These are phyloP conservation scores for Phlebopus sp. DNA, from an alignment of 1,284 basidiomycete species.

Conservation along the genomic window DNA sequence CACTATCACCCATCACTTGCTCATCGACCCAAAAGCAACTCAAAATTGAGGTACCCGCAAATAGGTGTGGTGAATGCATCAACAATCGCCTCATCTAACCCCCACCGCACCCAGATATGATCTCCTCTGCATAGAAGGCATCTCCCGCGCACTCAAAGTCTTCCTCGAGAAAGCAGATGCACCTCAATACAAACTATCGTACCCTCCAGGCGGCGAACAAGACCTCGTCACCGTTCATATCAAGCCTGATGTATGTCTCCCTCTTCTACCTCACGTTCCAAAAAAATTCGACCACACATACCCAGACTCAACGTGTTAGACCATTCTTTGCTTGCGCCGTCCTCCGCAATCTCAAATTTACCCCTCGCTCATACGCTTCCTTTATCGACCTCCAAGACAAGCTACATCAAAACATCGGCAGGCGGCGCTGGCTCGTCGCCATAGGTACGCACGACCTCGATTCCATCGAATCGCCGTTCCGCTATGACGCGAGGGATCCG, in stretches of 20 bases:
- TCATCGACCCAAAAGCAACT: constrained; percentile 63
- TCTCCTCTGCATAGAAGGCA: constrained; percentile 95
- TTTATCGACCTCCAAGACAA: constrained; percentile 99
- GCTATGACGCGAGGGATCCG: constrained; percentile 89
- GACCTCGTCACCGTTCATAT: constrained; percentile 67
- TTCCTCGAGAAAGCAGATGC: constrained; percentile 77
- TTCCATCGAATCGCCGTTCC: constrained; percentile 83
- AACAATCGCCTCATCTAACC: constrained; percentile 2
- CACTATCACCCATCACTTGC: background rate
- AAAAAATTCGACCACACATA: background rate
- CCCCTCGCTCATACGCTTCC: constrained; percentile 85
- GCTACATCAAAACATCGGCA: constrained; percentile 93
- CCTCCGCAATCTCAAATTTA: constrained; percentile 88
- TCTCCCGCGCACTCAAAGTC: constrained; percentile 82
- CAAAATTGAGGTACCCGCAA: constrained; percentile 98
- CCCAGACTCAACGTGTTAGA: constrained; percentile 76
- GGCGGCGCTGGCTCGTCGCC: constrained; percentile 87
- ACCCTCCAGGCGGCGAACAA: constrained; percentile 65
- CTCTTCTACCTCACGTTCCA: background rate
- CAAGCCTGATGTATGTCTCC: constrained; percentile 60
- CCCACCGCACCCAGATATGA: constrained; percentile 73
- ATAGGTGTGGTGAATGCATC: constrained; percentile 52
- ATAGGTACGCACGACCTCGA: constrained; percentile 99
- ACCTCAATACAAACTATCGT: constrained; percentile 71
- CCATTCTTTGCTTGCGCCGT: constrained; percentile 92